Conservation (phyloP, 257 asterid species). For the Ballota nigra region DNA sequence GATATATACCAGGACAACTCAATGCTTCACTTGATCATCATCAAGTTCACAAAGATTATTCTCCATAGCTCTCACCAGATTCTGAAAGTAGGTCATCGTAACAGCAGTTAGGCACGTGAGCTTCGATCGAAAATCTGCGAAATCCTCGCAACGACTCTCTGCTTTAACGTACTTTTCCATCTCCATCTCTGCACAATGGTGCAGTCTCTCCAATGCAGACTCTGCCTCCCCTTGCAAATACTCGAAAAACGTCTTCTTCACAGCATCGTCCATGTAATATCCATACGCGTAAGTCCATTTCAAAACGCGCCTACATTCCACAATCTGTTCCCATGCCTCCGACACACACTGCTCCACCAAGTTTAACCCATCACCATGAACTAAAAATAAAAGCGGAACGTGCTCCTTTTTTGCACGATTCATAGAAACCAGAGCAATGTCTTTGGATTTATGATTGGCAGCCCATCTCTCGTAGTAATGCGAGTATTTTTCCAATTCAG, state of each 20-base stretch:
- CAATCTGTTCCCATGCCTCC: conserved; percentile 54
- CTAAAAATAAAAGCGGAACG: conserved; percentile 34
- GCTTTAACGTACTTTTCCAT: not conserved
- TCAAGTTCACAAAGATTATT: conserved; percentile 21
- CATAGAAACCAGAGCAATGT: not conserved
- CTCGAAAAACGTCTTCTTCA: conserved; percentile 32
- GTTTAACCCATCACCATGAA: conserved; percentile 41
- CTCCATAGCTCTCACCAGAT: conserved; percentile 33
- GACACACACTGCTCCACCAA: conserved; percentile 13
- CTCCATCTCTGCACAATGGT: conserved; percentile 42
- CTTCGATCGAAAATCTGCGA: not conserved
- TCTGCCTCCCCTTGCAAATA: conserved; percentile 47
- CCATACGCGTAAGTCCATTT: conserved; percentile 51
- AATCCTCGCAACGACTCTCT: not conserved
- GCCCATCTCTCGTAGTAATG: conserved; percentile 21
- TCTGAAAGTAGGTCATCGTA: conserved; percentile 24
- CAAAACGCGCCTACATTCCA: conserved; percentile 45
- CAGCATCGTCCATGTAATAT: conserved; percentile 8
- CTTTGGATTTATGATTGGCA: not conserved
- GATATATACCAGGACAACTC: too few relatives aligned
- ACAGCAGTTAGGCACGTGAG: conserved; percentile 7
- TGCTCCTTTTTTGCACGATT: conserved; percentile 18
- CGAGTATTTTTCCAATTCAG: not conserved
- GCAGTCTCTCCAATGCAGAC: conserved; percentile 43
- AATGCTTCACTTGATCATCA: not conserved